phyloP scores from a whole-genome alignment of 257 asterid genomes.

The Ocimum tenuiflorum region DNA sequence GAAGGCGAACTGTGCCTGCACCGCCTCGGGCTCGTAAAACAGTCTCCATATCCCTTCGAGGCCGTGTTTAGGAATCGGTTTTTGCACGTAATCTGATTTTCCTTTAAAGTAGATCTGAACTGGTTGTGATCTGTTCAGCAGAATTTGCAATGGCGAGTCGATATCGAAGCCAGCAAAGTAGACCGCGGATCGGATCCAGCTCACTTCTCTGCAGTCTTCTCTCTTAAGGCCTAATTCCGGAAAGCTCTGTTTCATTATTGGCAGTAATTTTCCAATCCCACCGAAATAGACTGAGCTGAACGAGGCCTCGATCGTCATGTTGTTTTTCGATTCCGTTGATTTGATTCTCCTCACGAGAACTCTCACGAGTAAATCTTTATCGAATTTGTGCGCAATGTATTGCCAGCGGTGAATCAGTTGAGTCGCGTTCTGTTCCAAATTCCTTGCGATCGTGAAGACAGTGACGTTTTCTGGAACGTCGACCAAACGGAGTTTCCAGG shows the following conservation, averaged over 20 bases:
- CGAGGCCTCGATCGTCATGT: neutral
- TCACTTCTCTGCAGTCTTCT: constrained; percentile 12
- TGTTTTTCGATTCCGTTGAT: neutral
- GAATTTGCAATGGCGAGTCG: neutral
- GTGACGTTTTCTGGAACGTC: neutral
- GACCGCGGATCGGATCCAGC: constrained; percentile 10
- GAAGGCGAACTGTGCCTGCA: no score
- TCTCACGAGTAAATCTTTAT: neutral
- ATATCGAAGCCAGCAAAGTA: neutral
- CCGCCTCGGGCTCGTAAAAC: no score
- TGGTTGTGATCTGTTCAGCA: neutral
- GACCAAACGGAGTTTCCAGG: neutral
- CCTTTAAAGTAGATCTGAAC: neutral
- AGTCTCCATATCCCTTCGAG: no score
- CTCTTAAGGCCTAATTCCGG: constrained; percentile 20
- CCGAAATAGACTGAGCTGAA: constrained; percentile 15
- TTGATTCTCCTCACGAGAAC: neutral
- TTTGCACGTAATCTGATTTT: no score
- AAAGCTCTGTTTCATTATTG: constrained; percentile 16
- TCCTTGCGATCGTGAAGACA: neutral
- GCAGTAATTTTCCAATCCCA: neutral
- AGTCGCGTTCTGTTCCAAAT: neutral
- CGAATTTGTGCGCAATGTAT: neutral
- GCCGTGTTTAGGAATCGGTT: no score
- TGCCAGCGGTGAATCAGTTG: constrained; percentile 1